Base-by-base conservation (phyloP, 1,284 basidiomycete species). In the Pyrrhoderma noxium region DNA sequence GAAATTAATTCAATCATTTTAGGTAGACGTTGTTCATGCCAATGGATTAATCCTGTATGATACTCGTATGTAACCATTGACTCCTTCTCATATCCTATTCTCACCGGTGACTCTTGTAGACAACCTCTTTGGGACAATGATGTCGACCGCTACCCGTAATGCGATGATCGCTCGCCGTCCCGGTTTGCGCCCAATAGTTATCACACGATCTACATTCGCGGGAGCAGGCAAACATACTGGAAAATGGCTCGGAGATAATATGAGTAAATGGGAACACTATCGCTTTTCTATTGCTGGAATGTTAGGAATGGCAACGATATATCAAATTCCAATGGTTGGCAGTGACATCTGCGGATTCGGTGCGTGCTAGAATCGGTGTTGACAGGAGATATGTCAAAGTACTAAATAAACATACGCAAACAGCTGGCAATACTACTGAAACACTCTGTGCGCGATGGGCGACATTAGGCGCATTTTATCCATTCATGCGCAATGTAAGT, bases 181-280 rank as follows among this genome's bases (percentile, higher is more conserved):
- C 2, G 72, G 72, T 8, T 72, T 75, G 60, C 71, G 82, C 3
- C 82, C 83, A 0, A 84, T 86, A 68, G 61, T 86, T 53, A 81
- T 88, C 59, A 72, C 71, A 52, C 72, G 78, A 25, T 82, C 79
- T 21, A 83, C 80, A 1, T 87, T 87, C 67, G 72, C 82, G 1
- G 79, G 79, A 27, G 65, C 79, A 2, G 83, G 84, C 16, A 79
- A 69, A 58, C 27, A 77, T 43, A 77, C 79, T 22, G 80, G 80
- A n/a, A 83, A 84, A 62, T 85, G 81, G 82, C 70, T 85, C 2
- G 82, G 82, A 3, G 81, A 84, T 62, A 85, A 83, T 59, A 57
- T 79, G 51, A 76, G 74, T 53, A 55, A 60, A 2, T 82, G 80
- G 79, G 68, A 69, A 0, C 73, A 81, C 48, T 84, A 83, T 59